Evolutionary conservation across 1,284 basidiomycete species (phyloP), one percentile per base, ranked within the genome.

Genomic region (Termitomyces sp.): DNA sequence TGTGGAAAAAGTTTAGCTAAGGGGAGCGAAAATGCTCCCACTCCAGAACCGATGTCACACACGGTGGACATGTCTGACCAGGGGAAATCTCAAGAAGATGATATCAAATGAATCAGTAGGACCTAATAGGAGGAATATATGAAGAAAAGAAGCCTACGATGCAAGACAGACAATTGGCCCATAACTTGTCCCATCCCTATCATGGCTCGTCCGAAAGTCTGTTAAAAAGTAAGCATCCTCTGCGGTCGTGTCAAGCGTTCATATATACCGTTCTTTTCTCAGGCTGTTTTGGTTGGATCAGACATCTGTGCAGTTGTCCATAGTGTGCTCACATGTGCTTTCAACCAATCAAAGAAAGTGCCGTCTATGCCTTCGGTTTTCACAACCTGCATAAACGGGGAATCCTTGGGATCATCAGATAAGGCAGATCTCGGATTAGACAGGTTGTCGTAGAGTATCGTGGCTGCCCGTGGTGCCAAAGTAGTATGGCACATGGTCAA

Each of bases 31-130:
- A 52, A 49, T 30, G 46, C 34, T 11, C 46, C 50, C 7, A 52
- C 40, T 9, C 54, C 54, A 24, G 47, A 45, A n/a, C 54, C 54
- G 8, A 49, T 41, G 19, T 56, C 54, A n/a, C 50, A 56, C n/a
- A 56, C 42, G 26, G 50, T 56, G 7, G 28, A 30, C 13, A 31
- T n/a, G 6, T 44, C 21, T 3, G 28, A 31, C 54, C 54, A 56
- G 21, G 54, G 54, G 16, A 41, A 56, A 19, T 40, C 54, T 56
- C 39, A 11, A 11, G 13, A 8, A 26, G 14, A 38, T 28, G 6
- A n/a, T n/a, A n/a, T n/a, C 9, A 28, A 11, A 10, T 5, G 16
- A 24, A n/a, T 8, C 18, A 46, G n/a, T 24, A 11, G 33, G 9
- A 37, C 9, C 9, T 9, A 4, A n/a, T 16, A 37, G 35, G 35